Evolutionary conservation across 2,329 filamentous ascomycete species (phyloP).

Genomic region (Fusarium sp.): DNA sequence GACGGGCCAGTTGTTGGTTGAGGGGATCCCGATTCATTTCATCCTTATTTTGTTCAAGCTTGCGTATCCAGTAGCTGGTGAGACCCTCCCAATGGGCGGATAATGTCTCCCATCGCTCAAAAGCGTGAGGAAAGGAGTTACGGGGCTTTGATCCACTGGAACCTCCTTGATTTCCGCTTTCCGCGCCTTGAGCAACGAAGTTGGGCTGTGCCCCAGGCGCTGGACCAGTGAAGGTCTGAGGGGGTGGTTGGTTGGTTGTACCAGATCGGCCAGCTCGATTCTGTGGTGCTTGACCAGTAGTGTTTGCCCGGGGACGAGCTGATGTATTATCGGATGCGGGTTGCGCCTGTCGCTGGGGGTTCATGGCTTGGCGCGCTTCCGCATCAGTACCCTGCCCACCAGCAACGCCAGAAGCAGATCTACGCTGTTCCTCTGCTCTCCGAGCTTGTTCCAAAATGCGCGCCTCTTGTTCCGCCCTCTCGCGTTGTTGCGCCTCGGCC

Average conservation of each 20-base stretch:
- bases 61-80: conserved; percentile 96
- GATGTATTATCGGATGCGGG: conserved; percentile 44
- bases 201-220: conserved; percentile 32
- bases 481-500: conserved; percentile 70
- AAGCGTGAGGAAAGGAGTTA: conserved; percentile 92
- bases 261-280: conserved; percentile 39
- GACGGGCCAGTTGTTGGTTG: conserved; percentile 87
- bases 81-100: conserved; percentile 98
- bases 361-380: conserved; percentile 49
- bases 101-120: conserved; percentile 96
- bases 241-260: conserved; percentile 29
- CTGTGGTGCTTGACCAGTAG: conserved; percentile 44
- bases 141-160: conserved; percentile 57
- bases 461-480: conserved; percentile 68
- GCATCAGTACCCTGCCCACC: conserved; percentile 50
- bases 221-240: conserved; percentile 41
- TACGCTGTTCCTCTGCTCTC: conserved; percentile 66
- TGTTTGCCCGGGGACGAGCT: conserved; percentile 45
- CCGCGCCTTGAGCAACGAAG: conserved; percentile 33
- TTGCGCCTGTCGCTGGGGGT: conserved; percentile 51
- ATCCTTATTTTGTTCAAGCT: conserved; percentile 89
- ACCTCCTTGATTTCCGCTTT: conserved; percentile 34
- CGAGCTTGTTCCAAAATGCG: conserved; percentile 67
- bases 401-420: conserved; percentile 63
- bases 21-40: conserved; percentile 86